phyloP scores from a whole-genome alignment of 2,329 filamentous ascomycete genomes.

The Alternaria novae-zelandiae region DNA sequence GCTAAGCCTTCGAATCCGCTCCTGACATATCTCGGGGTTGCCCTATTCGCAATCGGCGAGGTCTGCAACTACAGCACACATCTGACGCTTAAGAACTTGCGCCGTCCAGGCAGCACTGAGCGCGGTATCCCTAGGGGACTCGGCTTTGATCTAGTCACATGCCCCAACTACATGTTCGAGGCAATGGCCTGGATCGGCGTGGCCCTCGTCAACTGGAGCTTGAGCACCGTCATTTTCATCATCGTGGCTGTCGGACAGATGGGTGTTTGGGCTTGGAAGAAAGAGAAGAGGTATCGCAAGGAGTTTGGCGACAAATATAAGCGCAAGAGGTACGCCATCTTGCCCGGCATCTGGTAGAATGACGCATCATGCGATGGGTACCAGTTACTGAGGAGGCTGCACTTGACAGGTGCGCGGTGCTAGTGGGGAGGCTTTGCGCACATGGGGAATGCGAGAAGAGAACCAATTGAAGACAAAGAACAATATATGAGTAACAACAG shows the following conservation, averaged over 20 bases:
- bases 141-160: slow-evolving; percentile 86
- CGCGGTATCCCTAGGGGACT: slow-evolving; percentile 86
- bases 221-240: slow-evolving; percentile 79
- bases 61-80: slow-evolving; percentile 81
- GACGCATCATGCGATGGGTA: not conserved
- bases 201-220: slow-evolving; percentile 78
- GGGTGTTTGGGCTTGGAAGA: slow-evolving; percentile 86
- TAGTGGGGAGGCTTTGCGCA: not conserved
- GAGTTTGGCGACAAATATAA: slow-evolving; percentile 94
- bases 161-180: slow-evolving; percentile 98
- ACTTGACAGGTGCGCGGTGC: not conserved
- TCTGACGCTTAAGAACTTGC: slow-evolving; percentile 76
- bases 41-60: slow-evolving; percentile 79
- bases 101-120: slow-evolving; percentile 77
- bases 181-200: slow-evolving; percentile 85
- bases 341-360: slow-evolving; percentile 74
- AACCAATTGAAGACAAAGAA: not conserved
- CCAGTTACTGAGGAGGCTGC: not conserved
- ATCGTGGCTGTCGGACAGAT: slow-evolving; percentile 77
- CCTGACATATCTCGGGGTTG: slow-evolving; percentile 66
- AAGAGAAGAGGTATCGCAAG: slow-evolving; percentile 87
- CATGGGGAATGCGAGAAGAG: not conserved
- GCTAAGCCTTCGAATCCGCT: slow-evolving; percentile 59
- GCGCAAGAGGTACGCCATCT: slow-evolving; percentile 85
- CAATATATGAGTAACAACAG: not conserved